Evolutionary conservation across 1,139 yeast species (phyloP), one percentile per base, ranked within the genome.

Genomic region (Hyphopichia khmerensis): DNA sequence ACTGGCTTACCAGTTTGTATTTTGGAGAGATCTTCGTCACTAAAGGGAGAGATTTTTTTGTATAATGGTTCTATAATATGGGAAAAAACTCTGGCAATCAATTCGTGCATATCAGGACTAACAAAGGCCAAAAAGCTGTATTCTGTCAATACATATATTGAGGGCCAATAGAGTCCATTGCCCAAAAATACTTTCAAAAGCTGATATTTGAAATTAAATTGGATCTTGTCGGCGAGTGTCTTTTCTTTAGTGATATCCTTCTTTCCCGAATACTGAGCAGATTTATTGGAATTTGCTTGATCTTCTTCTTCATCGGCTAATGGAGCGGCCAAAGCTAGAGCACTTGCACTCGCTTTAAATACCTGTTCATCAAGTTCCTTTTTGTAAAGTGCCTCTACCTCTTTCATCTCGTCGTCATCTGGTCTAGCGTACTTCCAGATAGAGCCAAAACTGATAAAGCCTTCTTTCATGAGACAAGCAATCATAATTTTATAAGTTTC

Each of bases 261-360:
- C 29, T 26, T 26, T 9, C 13, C 29, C 10, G 24, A 8, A 6
- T 8, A 21, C 6, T 53, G 41, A 14, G 48, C 15, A 27, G 48
- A 42, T 17, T 44, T 30, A 32, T 47, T 47, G 17, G 49, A 17
- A 4, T 45, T 40, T 6, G 40, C 47, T 11, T 47, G 58, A 7
- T 73, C 80, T 5, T 76, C 86, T 15, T 79, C 85, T 18, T 84
- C 95, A 40, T 82, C 84, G 5, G 76, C 72, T 38, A 91, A 67
- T 1, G 96, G 96, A 6, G 95, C 95, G 3, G 97, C 96, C 51
- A 89, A 62, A 0, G 97, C 95, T 41, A 91, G 66, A 0, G 96
- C 96, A 47, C 86, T 87, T 0, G 89, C 86, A 21, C 80, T 78
- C 0, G 95, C 86, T 47, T 74, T 70, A 51, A 75, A 72, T 0